A percentile compares a stretch with the other conserved stretches of the same genome.
These are phyloP conservation scores for Ogataea corticis DNA, from an alignment of 805 yeast species.

Conservation along the genomic window DNA sequence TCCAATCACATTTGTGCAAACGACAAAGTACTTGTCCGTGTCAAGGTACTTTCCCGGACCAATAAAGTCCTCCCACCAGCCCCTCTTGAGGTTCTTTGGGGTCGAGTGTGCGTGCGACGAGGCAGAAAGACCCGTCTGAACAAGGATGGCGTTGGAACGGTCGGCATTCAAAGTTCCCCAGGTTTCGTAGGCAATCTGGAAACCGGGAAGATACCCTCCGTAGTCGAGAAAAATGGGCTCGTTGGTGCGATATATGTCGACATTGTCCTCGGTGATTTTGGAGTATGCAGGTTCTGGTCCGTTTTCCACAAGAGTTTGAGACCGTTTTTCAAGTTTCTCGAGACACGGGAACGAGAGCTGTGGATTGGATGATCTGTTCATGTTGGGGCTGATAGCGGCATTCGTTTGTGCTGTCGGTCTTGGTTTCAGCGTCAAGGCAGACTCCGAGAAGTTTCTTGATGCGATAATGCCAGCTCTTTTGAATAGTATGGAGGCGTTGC, in stretches of 20 bases:
- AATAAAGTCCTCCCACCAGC: constrained; percentile 96
- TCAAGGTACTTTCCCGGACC: constrained; percentile 83
- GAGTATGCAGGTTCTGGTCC: constrained; percentile 90
- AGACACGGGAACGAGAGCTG: constrained; percentile 82
- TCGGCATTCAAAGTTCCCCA: constrained; percentile 77
- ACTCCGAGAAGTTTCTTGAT: constrained; percentile 7
- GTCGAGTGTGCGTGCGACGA: constrained; percentile 92
- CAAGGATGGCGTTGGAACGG: constrained; percentile 69
- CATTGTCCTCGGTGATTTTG: constrained; percentile 63
- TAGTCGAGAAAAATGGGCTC: constrained; percentile 73
- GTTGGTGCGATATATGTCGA: constrained; percentile 52
- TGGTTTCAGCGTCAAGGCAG: constrained; percentile 12
- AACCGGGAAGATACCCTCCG: constrained; percentile 76
- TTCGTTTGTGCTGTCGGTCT: constrained; percentile 16
- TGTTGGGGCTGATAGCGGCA: constrained; percentile 12
- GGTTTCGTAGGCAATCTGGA: constrained; percentile 85
- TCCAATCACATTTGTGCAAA: constrained; percentile 90
- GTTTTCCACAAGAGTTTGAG: constrained; percentile 46
- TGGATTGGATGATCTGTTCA: constrained; percentile 50
- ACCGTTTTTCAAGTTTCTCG: constrained; percentile 67
- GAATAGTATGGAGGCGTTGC: background rate
- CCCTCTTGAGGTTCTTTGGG: constrained; percentile 61
- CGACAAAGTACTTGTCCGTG: constrained; percentile 75
- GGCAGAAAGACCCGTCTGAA: constrained; percentile 92
- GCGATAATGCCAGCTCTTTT: background rate